Evolutionary conservation across 2,329 filamentous ascomycete genomes (phyloP).

Genomic region (Colletotrichum falcatum): DNA sequence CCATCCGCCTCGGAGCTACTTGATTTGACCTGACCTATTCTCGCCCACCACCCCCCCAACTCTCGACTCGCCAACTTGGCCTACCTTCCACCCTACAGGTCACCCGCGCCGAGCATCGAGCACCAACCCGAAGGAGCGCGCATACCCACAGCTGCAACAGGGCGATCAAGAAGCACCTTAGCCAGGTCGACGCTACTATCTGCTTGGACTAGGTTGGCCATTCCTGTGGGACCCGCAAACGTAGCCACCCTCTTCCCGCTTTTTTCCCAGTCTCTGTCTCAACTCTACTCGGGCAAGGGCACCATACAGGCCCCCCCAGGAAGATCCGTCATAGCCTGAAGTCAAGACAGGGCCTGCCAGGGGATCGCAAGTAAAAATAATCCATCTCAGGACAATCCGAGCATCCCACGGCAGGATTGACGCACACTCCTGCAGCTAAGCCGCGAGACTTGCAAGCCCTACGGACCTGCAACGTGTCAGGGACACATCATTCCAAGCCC

Average conservation of each 20-base stretch:
- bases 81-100: slow-evolving; percentile 25
- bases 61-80: slow-evolving; percentile 30
- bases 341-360: slow-evolving; percentile 48
- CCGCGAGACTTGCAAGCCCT: slow-evolving; percentile 65
- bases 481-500: slow-evolving; percentile 70
- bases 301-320: slow-evolving; percentile 42
- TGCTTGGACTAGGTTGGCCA: slow-evolving; percentile 41
- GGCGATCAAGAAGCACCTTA: slow-evolving; percentile 39
- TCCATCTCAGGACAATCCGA: slow-evolving; percentile 40
- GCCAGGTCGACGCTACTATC: slow-evolving; percentile 34
- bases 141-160: slow-evolving; percentile 41
- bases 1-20: slow-evolving; percentile 21
- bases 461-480: slow-evolving; percentile 71
- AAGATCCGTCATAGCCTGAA: slow-evolving; percentile 60
- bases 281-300: slow-evolving; percentile 46
- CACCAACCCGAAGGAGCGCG: slow-evolving; percentile 38
- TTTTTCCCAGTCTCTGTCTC: slow-evolving; percentile 45
- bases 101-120: slow-evolving; percentile 35
- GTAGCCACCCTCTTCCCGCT: slow-evolving; percentile 49
- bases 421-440: slow-evolving; percentile 68
- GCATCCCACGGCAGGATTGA: slow-evolving; percentile 56
- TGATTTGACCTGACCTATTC: slow-evolving; percentile 37
- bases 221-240: slow-evolving; percentile 51
- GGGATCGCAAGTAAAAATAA: slow-evolving; percentile 50
- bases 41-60: slow-evolving; percentile 22